Base-by-base conservation (phyloP, 768 basidiomycete species). In the Lyophyllum atratum region DNA sequence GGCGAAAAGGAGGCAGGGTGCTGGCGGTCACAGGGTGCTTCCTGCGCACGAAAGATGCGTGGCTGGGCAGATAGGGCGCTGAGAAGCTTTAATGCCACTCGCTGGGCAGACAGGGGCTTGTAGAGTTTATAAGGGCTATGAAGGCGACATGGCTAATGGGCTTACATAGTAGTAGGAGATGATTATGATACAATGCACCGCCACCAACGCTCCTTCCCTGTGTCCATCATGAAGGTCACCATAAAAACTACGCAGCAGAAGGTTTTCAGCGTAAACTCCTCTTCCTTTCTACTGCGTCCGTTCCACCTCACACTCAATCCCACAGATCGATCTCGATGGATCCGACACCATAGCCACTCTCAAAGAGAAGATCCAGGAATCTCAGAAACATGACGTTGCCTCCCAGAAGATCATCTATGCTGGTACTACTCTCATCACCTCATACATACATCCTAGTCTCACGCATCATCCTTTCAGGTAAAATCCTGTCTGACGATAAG, bases 191-290 rank as follows among this genome's bases (percentile, higher is more conserved):
- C 10, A 25, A 4, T 19, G 55, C 61, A 64, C 64, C 62, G 64
- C 64, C 64, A 64, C 64, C 45, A 57, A 56, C 45, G 17, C 21
- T 29, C n/a, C 40, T 11, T 47, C 54, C 48, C 40, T 56, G 28
- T 17, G 14, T 33, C 60, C 74, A 81, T 70, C 71, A 92, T 94
- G 89, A 93, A 93, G 84, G 83, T 98, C 73, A 96, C 93, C 25
- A 79, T 98, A 68, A 98, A 98, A 78, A 98, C 95, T 1, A 84
- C 95, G 14, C 90, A 94, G 74, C 93, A 96, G 71, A 95, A 95
- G 79, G 83, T 91, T 62, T 95, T 94, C 75, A 83, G 86, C 69
- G 88, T 92, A 68, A 7, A 72, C 64, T n/a, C 34, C 26, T 43
- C 28, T 43, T 47, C 24, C 11, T 46, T 37, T 48, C 17, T 22